Base-by-base conservation (phyloP, 352 stramenopile species). In the Phytophthora megakarya region DNA sequence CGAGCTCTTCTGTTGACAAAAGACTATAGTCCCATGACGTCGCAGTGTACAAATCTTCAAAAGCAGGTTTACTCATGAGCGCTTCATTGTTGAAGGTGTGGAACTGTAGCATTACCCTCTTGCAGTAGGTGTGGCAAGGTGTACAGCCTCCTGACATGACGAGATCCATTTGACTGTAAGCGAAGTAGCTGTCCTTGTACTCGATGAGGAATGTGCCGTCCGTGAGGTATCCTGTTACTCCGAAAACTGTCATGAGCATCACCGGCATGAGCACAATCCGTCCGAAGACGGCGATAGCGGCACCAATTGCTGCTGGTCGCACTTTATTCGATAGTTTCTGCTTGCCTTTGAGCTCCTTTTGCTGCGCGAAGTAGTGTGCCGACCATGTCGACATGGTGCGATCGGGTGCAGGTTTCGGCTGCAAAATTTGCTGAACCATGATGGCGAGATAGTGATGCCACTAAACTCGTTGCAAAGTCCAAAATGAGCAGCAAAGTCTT, bases 161-260 rank as follows among this genome's bases (percentile, higher is more conserved):
- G 11, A 60, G 54, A 26, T 73, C 66, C 40, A 73, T 55, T 18
- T 70, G 61, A 35, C 61, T 67, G 39, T 71, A 75, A 15, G 62
- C 62, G 18, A 75, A 75, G 56, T 75, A 75, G 67, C 62, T 72
- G 67, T 75, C 26, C 30, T 72, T 63, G 45, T 51, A 62, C 32
- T 63, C 62, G 19, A 75, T 65, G 56, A 75, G 63, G 50, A 75
- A 63, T 13, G 51, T 67, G 50, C 54, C 67, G 37, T 48, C 21
- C 2, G 66, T 32, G 30, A 71, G 50, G 22, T 74, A 74, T 2
- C 61, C 61, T 7, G 65, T 70, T 9, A 61, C 21, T 1, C 53
- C 46, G 13, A 68, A 67, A 21, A 70, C 48, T 7, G 40, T 44
- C 16, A 73, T 5, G 7, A 73, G 46, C 58, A 70, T 67, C 23